Evolutionary conservation across 2,329 filamentous ascomycete genomes (phyloP).

Genomic region (Eutypella sp.): DNA sequence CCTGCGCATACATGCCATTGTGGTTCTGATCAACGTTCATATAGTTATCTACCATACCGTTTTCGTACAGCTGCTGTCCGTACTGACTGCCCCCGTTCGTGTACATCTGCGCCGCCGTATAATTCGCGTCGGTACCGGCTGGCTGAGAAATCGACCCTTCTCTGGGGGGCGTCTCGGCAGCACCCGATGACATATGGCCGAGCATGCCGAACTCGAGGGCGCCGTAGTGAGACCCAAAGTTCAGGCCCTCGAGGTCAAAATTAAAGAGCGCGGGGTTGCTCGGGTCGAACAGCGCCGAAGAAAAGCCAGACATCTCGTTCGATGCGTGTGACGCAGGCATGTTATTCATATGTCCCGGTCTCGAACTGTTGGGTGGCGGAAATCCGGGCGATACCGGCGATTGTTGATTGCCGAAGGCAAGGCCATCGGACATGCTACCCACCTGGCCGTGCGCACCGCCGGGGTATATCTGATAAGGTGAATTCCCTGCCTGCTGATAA

Average conservation of each 20-base stretch:
- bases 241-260: conserved; percentile 88
- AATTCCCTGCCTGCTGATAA: conserved; percentile 42
- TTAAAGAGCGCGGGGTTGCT: conserved; percentile 92
- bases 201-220: conserved; percentile 95
- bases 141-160: conserved; percentile 48
- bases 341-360: conserved; percentile 37
- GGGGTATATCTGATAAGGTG: conserved; percentile 49
- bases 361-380: conserved; percentile 47
- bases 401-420: conserved; percentile 59
- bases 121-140: conserved; percentile 33
- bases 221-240: conserved; percentile 94
- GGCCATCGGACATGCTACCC: conserved; percentile 39
- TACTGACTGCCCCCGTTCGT: conserved; percentile 46
- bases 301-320: conserved; percentile 45
- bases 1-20: conserved; percentile 47
- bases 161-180: conserved; percentile 70
- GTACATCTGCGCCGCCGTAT: conserved; percentile 43
- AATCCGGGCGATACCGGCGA: conserved; percentile 74
- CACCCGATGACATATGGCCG: conserved; percentile 90
- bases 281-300: conserved; percentile 70
- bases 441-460: conserved; percentile 39
- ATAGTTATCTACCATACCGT: conserved; percentile 48
- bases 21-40: conserved; percentile 45
- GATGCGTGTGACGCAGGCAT: conserved; percentile 46
- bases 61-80: conserved; percentile 43